Evolutionary conservation across 495 filamentous ascomycete species (phyloP), one percentile per base, ranked within the genome.

Genomic region (Halenospora varia): DNA sequence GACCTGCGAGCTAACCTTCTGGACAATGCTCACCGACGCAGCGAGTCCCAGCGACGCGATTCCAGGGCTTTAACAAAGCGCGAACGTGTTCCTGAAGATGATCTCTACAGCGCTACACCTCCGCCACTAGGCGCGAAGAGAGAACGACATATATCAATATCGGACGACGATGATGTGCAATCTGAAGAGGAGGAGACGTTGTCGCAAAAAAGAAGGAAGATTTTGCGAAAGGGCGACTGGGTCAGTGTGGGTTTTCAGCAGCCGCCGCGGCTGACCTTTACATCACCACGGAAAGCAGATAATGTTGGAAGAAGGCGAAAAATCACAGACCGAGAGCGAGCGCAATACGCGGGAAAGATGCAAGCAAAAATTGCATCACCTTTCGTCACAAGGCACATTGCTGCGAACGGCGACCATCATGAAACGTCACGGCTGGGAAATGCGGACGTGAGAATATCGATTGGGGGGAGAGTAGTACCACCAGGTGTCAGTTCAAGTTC

Each of bases 171-270:
- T 18, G 11, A 26, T 10, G n/a, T n/a, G n/a, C 17, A 39, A 1
- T 2, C 23, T 2, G 48, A 54, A 23, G 29, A 40, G 13, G 25
- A 59, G 22, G 52, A 57, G 17, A 52, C 52, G 9, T 15, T 47
- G 2, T 51, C 39, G 51, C 52, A 62, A 20, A 64, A 54, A 47
- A 53, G 62, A 45, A 47, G 48, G 26, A 67, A 48, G 40, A 18
- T 67, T 17, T 53, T 67, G 39, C 25, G 53, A 23, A 62, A 58
- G 25, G 56, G 58, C n/a, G 65, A 67, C 25, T 67, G 65, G 65
- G 47, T 62, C 2, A 62, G 65, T 10, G 48, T 64, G 2, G 52
- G 18, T n/a, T 55, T 60, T 23, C 56, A 60, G 29, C 46, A 48
- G n/a, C 65, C 65, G 20, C 17, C 59, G 22, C 25, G 57, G 46